Evolutionary conservation across 2,329 filamentous ascomycete species (phyloP).

Genomic region (Gnomoniopsis smithogilvyi): DNA sequence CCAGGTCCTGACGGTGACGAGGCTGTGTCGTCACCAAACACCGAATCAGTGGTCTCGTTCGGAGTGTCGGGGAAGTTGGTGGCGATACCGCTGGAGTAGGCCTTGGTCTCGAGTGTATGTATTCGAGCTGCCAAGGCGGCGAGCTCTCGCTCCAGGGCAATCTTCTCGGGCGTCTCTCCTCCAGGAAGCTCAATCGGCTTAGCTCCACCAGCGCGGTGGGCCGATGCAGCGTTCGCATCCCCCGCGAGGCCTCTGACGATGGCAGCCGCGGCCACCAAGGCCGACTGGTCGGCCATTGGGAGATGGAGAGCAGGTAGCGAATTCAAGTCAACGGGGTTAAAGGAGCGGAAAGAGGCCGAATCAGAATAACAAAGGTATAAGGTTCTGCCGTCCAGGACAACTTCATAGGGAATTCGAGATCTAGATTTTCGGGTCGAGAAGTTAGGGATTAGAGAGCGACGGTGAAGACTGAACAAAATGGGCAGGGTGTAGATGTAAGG

Average conservation of each 20-base stretch:
- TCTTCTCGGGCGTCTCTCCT: conserved; percentile 70
- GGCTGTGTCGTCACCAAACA: conserved; percentile 57
- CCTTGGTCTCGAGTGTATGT: conserved; percentile 77
- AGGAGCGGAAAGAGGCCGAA: conserved; percentile 7
- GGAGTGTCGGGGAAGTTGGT: conserved; percentile 74
- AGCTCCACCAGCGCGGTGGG: conserved; percentile 34
- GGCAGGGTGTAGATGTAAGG: conserved; percentile 3
- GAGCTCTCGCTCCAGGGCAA: conserved; percentile 77
- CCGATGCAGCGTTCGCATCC: conserved; percentile 36
- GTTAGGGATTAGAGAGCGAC: conserved; percentile 11
- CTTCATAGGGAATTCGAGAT: conserved; percentile 12
- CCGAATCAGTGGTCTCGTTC: conserved; percentile 67
- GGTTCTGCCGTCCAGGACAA: conserved; percentile 5
- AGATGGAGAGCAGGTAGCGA: conserved; percentile 7
- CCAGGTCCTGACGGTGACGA: conserved; percentile 41
- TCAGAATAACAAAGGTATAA: conserved; percentile 3
- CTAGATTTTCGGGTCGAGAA: neutral
- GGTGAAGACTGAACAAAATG: conserved; percentile 9
- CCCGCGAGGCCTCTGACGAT: conserved; percentile 51
- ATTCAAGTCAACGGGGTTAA: conserved; percentile 3
- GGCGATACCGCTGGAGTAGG: conserved; percentile 52
- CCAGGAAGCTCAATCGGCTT: conserved; percentile 72
- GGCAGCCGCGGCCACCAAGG: conserved; percentile 50
- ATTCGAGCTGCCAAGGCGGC: conserved; percentile 74
- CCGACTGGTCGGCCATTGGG: conserved; percentile 52